These are phyloP conservation scores for Plasmodium cynomolgi DNA, from an alignment of 169 alveolate genomes.

Conservation along the genomic window DNA sequence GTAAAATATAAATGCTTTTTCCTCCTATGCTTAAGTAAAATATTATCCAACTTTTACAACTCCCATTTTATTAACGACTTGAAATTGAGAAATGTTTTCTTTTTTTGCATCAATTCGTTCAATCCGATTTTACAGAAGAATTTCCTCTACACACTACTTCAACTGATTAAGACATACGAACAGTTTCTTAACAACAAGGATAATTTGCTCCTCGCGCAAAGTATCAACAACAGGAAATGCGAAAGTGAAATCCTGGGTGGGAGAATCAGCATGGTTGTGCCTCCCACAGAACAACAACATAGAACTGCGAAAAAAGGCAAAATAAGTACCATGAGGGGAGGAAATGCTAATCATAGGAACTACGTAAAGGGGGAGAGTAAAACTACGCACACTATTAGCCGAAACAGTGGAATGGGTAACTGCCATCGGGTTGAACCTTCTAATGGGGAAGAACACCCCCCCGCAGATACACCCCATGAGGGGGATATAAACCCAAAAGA, in stretches of 20 bases:
- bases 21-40: conserved; percentile 58
- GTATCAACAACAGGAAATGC: background rate
- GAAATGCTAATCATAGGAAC: background rate
- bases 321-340: background rate
- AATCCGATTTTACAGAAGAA: conserved; percentile 55
- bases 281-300: background rate
- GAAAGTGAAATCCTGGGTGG: background rate
- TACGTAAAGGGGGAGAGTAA: background rate
- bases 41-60: conserved; percentile 52
- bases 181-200: conserved; percentile 33
- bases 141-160: conserved; percentile 60
- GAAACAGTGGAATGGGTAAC: background rate
- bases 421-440: background rate
- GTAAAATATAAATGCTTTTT: conserved; percentile 62
- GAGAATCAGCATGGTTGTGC: background rate
- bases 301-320: background rate
- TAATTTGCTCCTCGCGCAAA: conserved; percentile 2
- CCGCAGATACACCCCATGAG: background rate
- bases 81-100: conserved; percentile 53
- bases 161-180: conserved; percentile 71
- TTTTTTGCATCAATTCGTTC: conserved; percentile 16
- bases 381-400: background rate
- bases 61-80: conserved; percentile 71
- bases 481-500: background rate
- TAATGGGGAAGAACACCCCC: background rate